phyloP scores from a whole-genome alignment of 2,329 filamentous ascomycete genomes.

The Berkeleyomyces basicola region DNA sequence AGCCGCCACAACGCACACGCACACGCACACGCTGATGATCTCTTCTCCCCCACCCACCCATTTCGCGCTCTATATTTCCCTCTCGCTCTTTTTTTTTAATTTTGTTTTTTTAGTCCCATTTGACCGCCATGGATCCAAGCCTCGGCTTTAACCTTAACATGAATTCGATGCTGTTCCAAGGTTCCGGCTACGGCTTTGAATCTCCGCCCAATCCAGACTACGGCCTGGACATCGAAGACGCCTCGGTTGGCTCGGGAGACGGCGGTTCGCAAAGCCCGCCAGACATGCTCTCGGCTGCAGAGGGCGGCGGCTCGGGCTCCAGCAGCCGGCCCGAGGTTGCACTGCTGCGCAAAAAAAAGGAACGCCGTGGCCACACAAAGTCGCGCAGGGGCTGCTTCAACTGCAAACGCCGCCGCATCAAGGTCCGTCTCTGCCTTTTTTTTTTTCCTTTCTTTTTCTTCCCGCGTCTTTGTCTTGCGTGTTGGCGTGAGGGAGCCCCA shows the following conservation, averaged over 20 bases:
- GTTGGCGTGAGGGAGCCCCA: background rate
- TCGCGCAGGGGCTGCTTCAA: constrained; percentile 49
- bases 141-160: constrained; percentile 6
- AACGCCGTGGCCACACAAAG: constrained; percentile 48
- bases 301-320: background rate
- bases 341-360: constrained; percentile 17
- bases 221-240: constrained; percentile 9
- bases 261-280: constrained; percentile 9
- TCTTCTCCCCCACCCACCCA: background rate
- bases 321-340: background rate
- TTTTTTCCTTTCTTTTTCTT: background rate
- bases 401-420: constrained; percentile 50
- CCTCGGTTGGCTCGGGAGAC: constrained; percentile 8
- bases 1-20: background rate
- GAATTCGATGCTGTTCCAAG: constrained; percentile 7
- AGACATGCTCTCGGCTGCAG: background rate
- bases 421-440: constrained; percentile 24
- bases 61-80: background rate
- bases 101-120: background rate
- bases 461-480: background rate
- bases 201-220: constrained; percentile 6
- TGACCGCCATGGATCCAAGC: constrained; percentile 7
- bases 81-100: background rate
- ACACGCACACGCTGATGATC: background rate
- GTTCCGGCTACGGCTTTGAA: constrained; percentile 5